Evolutionary conservation across 2,329 filamentous ascomycete species (phyloP).

Genomic region (Teratosphaeria nubilosa): DNA sequence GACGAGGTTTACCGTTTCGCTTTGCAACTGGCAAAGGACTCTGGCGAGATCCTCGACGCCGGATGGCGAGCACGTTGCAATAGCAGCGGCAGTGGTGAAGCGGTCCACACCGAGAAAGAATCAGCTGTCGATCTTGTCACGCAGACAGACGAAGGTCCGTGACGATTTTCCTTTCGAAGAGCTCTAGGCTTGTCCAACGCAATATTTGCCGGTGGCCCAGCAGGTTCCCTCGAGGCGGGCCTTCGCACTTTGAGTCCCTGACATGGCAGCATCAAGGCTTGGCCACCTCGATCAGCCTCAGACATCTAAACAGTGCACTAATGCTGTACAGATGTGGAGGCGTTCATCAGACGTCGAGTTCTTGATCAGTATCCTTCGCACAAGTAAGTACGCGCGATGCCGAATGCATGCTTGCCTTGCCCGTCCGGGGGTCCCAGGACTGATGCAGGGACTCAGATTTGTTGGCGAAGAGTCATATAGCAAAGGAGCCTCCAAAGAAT

Average conservation of each 20-base stretch:
- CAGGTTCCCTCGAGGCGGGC: not conserved
- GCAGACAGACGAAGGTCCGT: conserved; percentile 59
- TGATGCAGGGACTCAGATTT: conserved; percentile 42
- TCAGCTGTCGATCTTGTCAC: conserved; percentile 70
- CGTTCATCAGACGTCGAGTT: conserved; percentile 56
- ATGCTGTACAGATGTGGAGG: conserved; percentile 52
- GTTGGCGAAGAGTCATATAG: conserved; percentile 70
- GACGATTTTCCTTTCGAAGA: not conserved
- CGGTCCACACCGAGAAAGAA: conserved; percentile 54
- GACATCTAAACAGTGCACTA: not conserved
- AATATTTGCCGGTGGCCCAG: no score
- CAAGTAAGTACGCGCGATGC: conserved; percentile 47
- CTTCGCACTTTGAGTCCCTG: not conserved
- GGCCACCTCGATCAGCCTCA: not conserved
- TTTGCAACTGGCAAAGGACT: conserved; percentile 58
- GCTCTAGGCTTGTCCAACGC: not conserved
- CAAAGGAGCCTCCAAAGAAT: conserved; percentile 55
- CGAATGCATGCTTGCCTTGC: not conserved
- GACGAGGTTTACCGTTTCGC: conserved; percentile 61
- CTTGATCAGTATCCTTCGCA: conserved; percentile 53
- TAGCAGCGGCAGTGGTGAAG: conserved; percentile 20
- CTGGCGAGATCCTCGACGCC: conserved; percentile 56
- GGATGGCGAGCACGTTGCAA: conserved; percentile 49
- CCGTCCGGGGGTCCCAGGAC: not conserved
- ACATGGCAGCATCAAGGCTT: not conserved